Base-by-base conservation (phyloP, 164 flowering plant species). In the Brasenia schreberi region DNA sequence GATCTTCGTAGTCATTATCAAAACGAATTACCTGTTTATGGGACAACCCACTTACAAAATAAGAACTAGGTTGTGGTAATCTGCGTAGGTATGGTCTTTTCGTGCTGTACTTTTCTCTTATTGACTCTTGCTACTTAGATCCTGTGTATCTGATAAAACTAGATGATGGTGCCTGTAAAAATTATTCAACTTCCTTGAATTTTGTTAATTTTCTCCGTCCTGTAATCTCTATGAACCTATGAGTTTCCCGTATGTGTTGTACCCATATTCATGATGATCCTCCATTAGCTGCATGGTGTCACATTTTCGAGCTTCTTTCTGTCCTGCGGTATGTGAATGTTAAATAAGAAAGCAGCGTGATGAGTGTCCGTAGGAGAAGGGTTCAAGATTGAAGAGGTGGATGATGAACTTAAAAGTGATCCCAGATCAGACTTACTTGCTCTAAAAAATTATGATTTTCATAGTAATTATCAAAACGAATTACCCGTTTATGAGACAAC, bases 371-470 rank as follows among this genome's bases (percentile, higher is more conserved):
- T 71, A 72, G 75, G 75, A 77, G 61, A 72, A 77, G 58, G 77
- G 78, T 19, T 60, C 68, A 18, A 73, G 39, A 71, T 75, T 49
- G 12, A 12, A 11, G 59, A 56, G n/a, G n/a, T 56, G 12, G 59
- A 56, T 56, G 59, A 56, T 56, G 59, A n/a, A 56, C 62, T 65
- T 43, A 90, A 90, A 11, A 92, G 95, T 74, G 98, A 92, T 75
- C 83, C 83, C 69, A 90, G 98, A 68, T 92, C 98, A 63, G 98
- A 92, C 82, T 77, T 92, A 68, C 90, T 92, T 70, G 98, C 90
- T 75, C 71, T 92, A 70, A 86, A 81, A 53, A 88, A 84, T 68
- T 81, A 81, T 78, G 93, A 87, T 19, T 72, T 89, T 77, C 87
- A 81, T 71, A 23, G 27, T 23, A 77, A 67, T 43, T 83, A 69